These are phyloP conservation scores for Lodderomyces beijingensis DNA, from an alignment of 1,139 yeast genomes.

Conservation along the genomic window DNA sequence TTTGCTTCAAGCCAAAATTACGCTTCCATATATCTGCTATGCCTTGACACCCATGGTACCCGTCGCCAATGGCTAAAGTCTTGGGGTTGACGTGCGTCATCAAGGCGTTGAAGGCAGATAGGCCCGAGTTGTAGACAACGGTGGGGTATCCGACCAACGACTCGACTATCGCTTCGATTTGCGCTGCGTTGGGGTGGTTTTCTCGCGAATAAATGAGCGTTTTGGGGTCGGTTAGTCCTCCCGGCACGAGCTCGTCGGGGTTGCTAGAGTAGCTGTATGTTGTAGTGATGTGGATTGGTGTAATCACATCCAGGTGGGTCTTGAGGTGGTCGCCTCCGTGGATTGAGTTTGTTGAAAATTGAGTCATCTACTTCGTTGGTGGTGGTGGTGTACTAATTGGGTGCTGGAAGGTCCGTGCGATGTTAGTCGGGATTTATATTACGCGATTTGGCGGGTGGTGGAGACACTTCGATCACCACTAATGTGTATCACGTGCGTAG, in stretches of 20 bases:
- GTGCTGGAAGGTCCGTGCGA: too few species aligned
- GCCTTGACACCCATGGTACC: conserved; percentile 82
- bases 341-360: conserved; percentile 48
- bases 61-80: conserved; percentile 67
- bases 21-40: conserved; percentile 61
- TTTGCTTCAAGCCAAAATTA: conserved; percentile 52
- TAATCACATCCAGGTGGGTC: conserved; percentile 55
- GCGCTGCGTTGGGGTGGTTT: conserved; percentile 65
- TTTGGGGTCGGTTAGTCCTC: conserved; percentile 21
- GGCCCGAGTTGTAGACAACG: conserved; percentile 66
- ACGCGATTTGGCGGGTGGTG: too few species aligned
- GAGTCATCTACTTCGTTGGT: conserved; percentile 38
- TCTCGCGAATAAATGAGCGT: conserved; percentile 55
- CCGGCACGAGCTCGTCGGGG: conserved; percentile 48
- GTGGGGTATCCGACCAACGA: conserved; percentile 55
- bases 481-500: too few species aligned
- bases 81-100: conserved; percentile 72
- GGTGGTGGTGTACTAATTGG: too few species aligned
- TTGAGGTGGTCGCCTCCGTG: conserved; percentile 58
- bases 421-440: background rate
- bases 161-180: conserved; percentile 65
- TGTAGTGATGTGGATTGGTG: conserved; percentile 81
- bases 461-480: too few species aligned
- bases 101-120: conserved; percentile 77
- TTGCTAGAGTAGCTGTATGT: conserved; percentile 65